Conservation (phyloP, 495 filamentous ascomycete genomes). For the Podospora pseudopauciseta region DNA sequence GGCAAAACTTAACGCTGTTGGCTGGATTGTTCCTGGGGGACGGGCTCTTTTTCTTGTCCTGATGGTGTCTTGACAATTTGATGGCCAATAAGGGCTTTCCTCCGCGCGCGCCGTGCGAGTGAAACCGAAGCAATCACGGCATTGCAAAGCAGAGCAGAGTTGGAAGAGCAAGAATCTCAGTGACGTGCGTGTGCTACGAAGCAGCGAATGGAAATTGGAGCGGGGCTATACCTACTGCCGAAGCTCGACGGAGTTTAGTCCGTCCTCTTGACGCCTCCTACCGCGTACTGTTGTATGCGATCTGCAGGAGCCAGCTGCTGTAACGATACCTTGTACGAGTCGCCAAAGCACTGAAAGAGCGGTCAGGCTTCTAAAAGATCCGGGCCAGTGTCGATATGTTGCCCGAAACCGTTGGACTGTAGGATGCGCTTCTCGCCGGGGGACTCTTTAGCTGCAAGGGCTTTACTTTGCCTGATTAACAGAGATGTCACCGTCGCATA, state of each 20-base stretch:
- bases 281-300: not conserved
- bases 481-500: not conserved
- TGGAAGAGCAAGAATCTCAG: not conserved
- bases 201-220: not conserved
- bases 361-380: not conserved
- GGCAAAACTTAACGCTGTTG: constrained; percentile 16
- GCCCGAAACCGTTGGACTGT: not conserved
- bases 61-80: constrained; percentile 3
- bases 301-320: not conserved
- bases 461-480: not conserved
- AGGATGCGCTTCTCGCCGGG: not conserved
- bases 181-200: not conserved
- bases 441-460: not conserved
- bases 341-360: not conserved
- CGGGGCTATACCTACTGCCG: too few relatives aligned
- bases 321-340: not conserved
- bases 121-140: not conserved
- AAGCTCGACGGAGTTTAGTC: not conserved
- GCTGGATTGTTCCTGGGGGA: not conserved
- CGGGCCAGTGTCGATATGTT: not conserved
- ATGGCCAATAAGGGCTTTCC: not conserved
- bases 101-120: not conserved
- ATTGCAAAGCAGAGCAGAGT: not conserved
- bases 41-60: not conserved
- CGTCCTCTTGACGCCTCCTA: not conserved